These are phyloP conservation scores for Phytopythium sindhum DNA, from an alignment of 352 stramenopile species.

Conservation along the genomic window DNA sequence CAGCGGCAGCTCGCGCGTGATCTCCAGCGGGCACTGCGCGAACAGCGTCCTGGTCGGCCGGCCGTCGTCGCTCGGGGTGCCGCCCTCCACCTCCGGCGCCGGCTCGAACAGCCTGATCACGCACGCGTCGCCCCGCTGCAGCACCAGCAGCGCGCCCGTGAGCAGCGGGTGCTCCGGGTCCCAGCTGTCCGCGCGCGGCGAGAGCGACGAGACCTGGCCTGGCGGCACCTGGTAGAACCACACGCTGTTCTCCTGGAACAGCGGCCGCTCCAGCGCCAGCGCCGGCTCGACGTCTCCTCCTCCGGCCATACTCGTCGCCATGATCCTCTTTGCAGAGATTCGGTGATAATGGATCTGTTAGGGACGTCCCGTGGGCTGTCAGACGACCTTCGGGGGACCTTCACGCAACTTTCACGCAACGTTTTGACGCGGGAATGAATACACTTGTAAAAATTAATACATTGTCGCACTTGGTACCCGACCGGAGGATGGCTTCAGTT, in stretches of 20 bases:
- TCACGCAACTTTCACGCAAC: neutral
- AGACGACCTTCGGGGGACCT: neutral
- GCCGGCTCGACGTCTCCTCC: conserved; percentile 10
- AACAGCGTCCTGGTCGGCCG: conserved; percentile 44
- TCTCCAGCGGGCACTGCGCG: conserved; percentile 73
- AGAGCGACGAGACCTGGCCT: conserved; percentile 63
- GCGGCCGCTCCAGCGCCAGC: conserved; percentile 60
- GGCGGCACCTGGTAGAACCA: conserved; percentile 86
- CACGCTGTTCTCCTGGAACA: conserved; percentile 74
- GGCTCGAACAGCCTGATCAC: conserved; percentile 78
- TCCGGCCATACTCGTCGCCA: neutral
- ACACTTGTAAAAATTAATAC: conserved; percentile 5
- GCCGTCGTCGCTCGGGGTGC: neutral
- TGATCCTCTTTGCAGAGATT: neutral
- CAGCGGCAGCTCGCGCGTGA: conserved; percentile 54
- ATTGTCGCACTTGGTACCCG: neutral
- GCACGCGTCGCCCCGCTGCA: conserved; percentile 73
- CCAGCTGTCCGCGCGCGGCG: conserved; percentile 77
- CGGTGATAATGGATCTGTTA: neutral
- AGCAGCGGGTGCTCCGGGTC: conserved; percentile 80
- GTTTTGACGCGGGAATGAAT: neutral
- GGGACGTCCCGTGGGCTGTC: neutral
- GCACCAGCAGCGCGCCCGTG: conserved; percentile 59
- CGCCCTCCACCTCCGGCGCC: conserved; percentile 4
- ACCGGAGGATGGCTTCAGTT: neutral